Evolutionary conservation across 192 early-diverging fungal species (phyloP), one percentile per base, ranked within the genome.

Genomic region (Coemansia sp.): DNA sequence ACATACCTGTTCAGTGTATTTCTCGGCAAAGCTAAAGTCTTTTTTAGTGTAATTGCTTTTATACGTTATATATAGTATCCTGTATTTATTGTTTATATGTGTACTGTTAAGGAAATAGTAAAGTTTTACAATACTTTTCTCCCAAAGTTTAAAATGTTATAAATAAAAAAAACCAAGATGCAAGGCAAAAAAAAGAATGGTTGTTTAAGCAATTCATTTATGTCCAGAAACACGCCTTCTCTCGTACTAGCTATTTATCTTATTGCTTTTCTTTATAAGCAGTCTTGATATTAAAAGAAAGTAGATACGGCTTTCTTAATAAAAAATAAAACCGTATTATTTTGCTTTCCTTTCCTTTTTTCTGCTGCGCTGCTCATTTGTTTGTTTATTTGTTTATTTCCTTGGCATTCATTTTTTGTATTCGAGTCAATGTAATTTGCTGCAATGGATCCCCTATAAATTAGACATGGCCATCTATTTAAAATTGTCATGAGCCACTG

Each of bases 381-480:
- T 42, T 42, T 42, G 39, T 16, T 16, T 42, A 3, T 42, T 13
- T 42, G 39, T 42, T 16, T 42, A 42, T 42, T 42, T 42, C 2
- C 39, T 42, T 42, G 39, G 14, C 14, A 42, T 16, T 42, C 13
- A 2, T 42, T 16, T 42, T 16, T 42, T 42, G n/a, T n/a, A 42
- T 42, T 16, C 11, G 13, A 3, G 13, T 42, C 11, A 42, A 42
- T 42, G 39, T 42, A 42, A 42, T 42, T 42, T 42, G 8, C 13
- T 16, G 39, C 39, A 48, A 28, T 45, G 29, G 58, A 46, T 28
- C 47, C 20, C 24, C 42, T 23, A 60, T 58, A 36, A 20, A 58
- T 10, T 42, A 50, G 19, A 50, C n/a, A n/a, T n/a, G n/a, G n/a
- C n/a, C n/a, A n/a, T 19, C 9, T 24, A 25, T 18, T 50, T 25